These are phyloP conservation scores for Fusarium sp. DNA, from an alignment of 2,329 filamentous ascomycete genomes.

Conservation along the genomic window DNA sequence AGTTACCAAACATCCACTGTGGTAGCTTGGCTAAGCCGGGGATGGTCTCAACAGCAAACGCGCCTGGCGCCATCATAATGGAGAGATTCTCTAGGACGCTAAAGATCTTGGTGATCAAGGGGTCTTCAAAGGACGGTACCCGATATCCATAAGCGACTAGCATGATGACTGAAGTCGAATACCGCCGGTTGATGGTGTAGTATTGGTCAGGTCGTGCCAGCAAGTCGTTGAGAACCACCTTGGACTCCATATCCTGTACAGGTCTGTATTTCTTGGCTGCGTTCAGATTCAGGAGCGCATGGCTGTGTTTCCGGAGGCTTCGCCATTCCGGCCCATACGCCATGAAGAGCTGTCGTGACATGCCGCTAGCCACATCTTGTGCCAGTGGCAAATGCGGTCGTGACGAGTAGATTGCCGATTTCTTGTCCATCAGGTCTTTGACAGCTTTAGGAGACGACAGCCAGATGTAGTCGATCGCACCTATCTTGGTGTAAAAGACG, in stretches of 20 bases:
- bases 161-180: constrained; percentile 42
- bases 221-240: constrained; percentile 24
- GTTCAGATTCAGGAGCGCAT: constrained; percentile 29
- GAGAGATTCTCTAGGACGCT: constrained; percentile 32
- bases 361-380: constrained; percentile 23
- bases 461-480: constrained; percentile 32
- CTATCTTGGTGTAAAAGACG: constrained; percentile 36
- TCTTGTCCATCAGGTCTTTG: constrained; percentile 37
- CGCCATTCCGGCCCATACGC: constrained; percentile 27
- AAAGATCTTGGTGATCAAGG: constrained; percentile 38
- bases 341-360: constrained; percentile 32
- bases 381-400: constrained; percentile 26
- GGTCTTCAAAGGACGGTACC: constrained; percentile 35
- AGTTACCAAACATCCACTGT: constrained; percentile 23
- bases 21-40: constrained; percentile 19
- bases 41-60: constrained; percentile 27
- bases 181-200: constrained; percentile 40
- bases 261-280: constrained; percentile 32
- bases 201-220: constrained; percentile 25
- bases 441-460: constrained; percentile 28
- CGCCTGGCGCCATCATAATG: constrained; percentile 24
- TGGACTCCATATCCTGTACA: constrained; percentile 43
- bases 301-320: constrained; percentile 28
- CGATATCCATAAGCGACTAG: constrained; percentile 38
- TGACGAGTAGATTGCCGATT: constrained; percentile 28